A percentile compares a stretch with the other conserved stretches of the same genome.
These are phyloP conservation scores for Picea glauca DNA, from an alignment of 75 land plant species.

Conservation along the genomic window DNA sequence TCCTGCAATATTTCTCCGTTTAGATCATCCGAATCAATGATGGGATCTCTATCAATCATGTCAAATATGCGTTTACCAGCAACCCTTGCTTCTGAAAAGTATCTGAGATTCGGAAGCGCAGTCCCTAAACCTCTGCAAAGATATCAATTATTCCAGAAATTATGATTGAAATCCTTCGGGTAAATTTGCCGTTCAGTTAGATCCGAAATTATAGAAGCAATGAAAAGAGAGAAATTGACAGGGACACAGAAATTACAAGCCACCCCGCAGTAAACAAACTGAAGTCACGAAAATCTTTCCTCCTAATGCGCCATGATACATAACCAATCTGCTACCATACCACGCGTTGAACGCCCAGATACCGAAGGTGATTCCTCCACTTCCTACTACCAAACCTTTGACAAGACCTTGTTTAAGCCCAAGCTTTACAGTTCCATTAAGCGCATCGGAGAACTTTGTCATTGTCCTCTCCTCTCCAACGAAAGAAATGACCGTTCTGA, in stretches of 20 bases:
- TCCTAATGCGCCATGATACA: slow-evolving; percentile 27
- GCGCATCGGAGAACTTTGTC: slow-evolving; percentile 19
- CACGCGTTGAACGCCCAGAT: slow-evolving; percentile 45
- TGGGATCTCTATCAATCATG: slow-evolving; percentile 31
- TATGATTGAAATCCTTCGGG: no score
- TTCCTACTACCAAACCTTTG: slow-evolving; percentile 50
- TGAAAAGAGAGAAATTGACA: neutral
- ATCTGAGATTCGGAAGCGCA: slow-evolving; percentile 15
- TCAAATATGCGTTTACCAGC: slow-evolving; percentile 26
- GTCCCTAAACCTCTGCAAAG: slow-evolving; percentile 3
- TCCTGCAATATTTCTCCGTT: slow-evolving; percentile 11
- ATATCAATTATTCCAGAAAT: neutral
- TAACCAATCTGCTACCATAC: slow-evolving; percentile 32
- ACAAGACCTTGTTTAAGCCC: slow-evolving; percentile 51
- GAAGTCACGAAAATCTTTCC: slow-evolving; percentile 29
- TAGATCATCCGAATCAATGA: slow-evolving; percentile 13
- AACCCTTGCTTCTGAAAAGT: slow-evolving; percentile 18
- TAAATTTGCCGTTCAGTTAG: no score
- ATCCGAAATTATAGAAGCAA: no score
- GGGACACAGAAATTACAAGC: slow-evolving; percentile 19
- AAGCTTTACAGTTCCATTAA: slow-evolving; percentile 27
- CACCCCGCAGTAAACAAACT: slow-evolving; percentile 28
- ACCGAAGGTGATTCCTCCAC: slow-evolving; percentile 34
- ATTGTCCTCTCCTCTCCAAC: slow-evolving; percentile 36
- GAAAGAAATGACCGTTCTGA: slow-evolving; percentile 58